Conservation (phyloP, 768 basidiomycete species). For the Gymnopilus dilepis region DNA sequence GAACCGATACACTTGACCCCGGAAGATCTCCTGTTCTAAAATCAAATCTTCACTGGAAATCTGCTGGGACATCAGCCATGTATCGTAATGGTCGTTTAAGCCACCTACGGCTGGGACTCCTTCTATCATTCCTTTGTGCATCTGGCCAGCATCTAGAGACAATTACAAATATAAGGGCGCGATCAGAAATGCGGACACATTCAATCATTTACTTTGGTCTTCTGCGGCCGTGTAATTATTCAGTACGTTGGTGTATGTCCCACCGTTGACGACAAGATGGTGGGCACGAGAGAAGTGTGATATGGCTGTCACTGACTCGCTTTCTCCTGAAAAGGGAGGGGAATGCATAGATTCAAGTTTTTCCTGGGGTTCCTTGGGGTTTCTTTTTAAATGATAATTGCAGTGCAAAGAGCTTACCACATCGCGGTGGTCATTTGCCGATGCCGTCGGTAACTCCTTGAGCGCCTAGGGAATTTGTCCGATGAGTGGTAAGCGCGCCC, state of each 20-base stretch:
- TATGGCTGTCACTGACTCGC: not conserved
- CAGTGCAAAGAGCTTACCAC: too few species aligned
- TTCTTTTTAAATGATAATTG: too few species aligned
- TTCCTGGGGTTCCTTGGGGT: too few species aligned
- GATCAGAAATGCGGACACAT: too few species aligned
- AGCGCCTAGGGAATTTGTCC: too few species aligned
- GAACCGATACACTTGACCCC: not conserved
- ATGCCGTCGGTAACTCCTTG: too few species aligned
- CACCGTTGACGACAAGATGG: not conserved
- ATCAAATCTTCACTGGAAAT: not conserved
- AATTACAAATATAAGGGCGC: not conserved
- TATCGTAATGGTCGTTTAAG: not conserved
- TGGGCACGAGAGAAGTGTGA: not conserved
- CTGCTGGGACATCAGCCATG: not conserved
- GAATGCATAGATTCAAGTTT: too few species aligned
- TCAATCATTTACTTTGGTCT: too few species aligned
- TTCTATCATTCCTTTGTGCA: not conserved
- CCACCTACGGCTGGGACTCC: not conserved
- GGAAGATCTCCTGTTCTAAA: not conserved
- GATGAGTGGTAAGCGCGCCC: too few species aligned
- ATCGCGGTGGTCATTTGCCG: too few species aligned
- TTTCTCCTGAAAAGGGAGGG: too few species aligned
- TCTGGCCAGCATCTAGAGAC: not conserved
- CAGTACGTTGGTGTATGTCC: not conserved
- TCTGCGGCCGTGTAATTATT: too few species aligned